These are phyloP conservation scores for Fonsecaea erecta DNA, from an alignment of 2,329 filamentous ascomycete genomes.

Conservation along the genomic window DNA sequence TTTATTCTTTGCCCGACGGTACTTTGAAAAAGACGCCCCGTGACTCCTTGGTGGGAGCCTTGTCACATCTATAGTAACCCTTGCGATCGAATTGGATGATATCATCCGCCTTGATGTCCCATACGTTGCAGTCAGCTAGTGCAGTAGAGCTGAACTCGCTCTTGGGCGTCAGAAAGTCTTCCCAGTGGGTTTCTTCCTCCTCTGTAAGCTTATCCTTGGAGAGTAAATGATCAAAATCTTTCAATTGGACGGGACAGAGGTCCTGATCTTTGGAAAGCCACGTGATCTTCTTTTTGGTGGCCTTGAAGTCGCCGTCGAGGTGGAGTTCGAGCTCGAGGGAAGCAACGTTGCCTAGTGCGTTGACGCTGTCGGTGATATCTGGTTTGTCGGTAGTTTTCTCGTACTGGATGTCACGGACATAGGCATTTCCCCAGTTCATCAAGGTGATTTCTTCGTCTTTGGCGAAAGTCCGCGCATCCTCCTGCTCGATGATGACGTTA, in stretches of 20 bases:
- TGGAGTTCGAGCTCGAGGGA: conserved; percentile 75
- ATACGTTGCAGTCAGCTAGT: conserved; percentile 75
- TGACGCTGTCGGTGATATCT: conserved; percentile 34
- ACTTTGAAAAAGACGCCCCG: conserved; percentile 39
- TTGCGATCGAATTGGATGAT: conserved; percentile 88
- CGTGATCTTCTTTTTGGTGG: conserved; percentile 87
- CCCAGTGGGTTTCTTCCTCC: conserved; percentile 73
- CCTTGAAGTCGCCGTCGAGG: conserved; percentile 83
- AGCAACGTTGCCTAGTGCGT: conserved; percentile 59
- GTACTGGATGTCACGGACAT: conserved; percentile 37
- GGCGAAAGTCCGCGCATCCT: conserved; percentile 41
- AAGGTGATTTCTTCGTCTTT: conserved; percentile 43
- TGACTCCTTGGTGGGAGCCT: conserved; percentile 36
- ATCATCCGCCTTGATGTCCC: conserved; percentile 75
- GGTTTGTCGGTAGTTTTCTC: conserved; percentile 27
- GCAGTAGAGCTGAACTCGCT: conserved; percentile 73
- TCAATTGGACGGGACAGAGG: conserved; percentile 78
- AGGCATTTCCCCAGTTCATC: conserved; percentile 44
- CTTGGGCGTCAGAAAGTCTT: conserved; percentile 74
- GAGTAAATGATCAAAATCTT: conserved; percentile 93
- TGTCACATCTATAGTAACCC: conserved; percentile 82
- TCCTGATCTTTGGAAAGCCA: conserved; percentile 79
- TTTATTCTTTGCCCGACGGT: conserved; percentile 37
- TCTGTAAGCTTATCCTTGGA: conserved; percentile 88
- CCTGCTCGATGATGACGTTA: conserved; percentile 42